Percentiles rank a stretch among this genome's conserved stretches.
These are phyloP conservation scores for Beauveria australis DNA, from an alignment of 2,329 filamentous ascomycete genomes.

Conservation along the genomic window DNA sequence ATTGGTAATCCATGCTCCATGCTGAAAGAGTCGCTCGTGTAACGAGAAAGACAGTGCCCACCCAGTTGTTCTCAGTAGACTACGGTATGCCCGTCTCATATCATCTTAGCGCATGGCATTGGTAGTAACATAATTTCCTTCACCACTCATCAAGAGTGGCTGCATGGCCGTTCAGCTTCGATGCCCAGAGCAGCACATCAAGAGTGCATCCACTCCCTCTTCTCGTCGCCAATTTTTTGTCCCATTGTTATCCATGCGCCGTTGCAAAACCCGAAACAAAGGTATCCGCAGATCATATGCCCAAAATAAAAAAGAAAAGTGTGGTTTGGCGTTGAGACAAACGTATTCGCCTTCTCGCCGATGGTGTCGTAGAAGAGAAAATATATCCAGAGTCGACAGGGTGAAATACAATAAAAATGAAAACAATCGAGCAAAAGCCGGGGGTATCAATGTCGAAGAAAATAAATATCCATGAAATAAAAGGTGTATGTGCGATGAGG, in stretches of 20 bases:
- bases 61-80: not conserved
- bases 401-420: conserved; percentile 7
- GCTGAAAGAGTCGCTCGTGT: not conserved
- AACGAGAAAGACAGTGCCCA: not conserved
- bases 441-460: conserved; percentile 15
- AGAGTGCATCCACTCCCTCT: not conserved
- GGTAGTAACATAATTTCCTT: not conserved
- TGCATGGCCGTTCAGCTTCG: not conserved
- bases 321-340: not conserved
- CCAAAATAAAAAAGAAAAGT: conserved; percentile 1
- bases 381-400: conserved; percentile 10
- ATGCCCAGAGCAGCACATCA: not conserved
- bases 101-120: not conserved
- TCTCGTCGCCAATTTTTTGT: not conserved
- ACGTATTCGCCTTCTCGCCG: not conserved
- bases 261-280: conserved; percentile 1
- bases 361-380: conserved; percentile 8
- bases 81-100: not conserved
- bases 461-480: conserved; percentile 14
- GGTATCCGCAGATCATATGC: conserved; percentile 4
- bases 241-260: conserved; percentile 1
- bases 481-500: conserved; percentile 15
- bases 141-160: not conserved
- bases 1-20: not conserved
- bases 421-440: conserved; percentile 9